Evolutionary conservation across 2,329 filamentous ascomycete genomes (phyloP).

Genomic region (Pleoardoris graminearum): DNA sequence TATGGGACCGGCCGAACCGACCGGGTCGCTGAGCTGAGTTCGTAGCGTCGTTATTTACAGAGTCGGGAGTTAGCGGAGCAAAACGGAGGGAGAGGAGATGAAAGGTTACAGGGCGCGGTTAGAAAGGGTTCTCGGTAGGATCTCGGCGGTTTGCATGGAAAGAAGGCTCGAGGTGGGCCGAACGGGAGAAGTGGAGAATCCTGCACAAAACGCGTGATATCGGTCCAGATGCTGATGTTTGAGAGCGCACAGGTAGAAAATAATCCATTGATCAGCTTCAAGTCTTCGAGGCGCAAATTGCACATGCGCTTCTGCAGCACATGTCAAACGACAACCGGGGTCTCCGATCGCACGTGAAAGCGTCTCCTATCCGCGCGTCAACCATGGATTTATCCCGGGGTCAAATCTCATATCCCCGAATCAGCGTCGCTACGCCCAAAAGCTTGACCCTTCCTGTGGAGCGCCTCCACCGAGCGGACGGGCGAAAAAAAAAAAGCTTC

Average conservation of each 20-base stretch:
- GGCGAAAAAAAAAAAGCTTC: neutral
- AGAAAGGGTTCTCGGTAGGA: neutral
- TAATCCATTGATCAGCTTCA: too few species aligned
- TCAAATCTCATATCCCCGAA: neutral
- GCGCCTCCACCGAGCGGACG: neutral
- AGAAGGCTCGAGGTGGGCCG: neutral
- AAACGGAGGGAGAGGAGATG: neutral
- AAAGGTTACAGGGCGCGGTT: neutral
- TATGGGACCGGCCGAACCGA: too few species aligned
- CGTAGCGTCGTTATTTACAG: neutral
- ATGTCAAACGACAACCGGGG: neutral
- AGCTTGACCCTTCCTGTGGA: neutral
- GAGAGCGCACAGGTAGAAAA: too few species aligned
- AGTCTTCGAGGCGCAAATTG: too few species aligned
- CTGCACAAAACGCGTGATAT: too few species aligned
- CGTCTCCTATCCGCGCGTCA: neutral
- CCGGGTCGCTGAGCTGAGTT: too few species aligned
- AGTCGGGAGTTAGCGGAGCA: neutral
- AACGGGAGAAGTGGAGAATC: neutral
- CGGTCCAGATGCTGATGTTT: too few species aligned
- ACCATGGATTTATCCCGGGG: neutral
- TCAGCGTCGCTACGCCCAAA: neutral
- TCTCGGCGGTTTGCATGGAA: neutral
- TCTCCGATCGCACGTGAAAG: constrained; percentile 1
- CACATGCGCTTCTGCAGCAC: too few species aligned